These are phyloP conservation scores for Fusarium armeniacum DNA, from an alignment of 2,329 filamentous ascomycete species.

Conservation along the genomic window DNA sequence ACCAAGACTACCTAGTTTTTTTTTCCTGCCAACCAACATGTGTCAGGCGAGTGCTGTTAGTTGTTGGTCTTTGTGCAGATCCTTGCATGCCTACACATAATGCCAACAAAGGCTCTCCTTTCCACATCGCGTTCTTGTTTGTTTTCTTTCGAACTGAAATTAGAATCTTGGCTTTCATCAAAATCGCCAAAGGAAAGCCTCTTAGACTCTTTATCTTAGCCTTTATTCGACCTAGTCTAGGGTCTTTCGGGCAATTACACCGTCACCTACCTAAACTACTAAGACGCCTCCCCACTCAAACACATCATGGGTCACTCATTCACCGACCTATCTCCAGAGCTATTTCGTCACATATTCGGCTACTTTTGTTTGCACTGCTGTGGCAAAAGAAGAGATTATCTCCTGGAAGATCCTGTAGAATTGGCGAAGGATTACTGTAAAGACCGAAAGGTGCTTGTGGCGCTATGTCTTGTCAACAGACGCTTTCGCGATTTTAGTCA, in stretches of 20 bases:
- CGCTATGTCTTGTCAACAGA: constrained; percentile 32
- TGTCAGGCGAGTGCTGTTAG: neutral
- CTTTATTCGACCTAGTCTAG: constrained; percentile 2
- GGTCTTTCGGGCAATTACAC: constrained; percentile 6
- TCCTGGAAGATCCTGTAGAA: neutral
- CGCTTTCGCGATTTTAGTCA: constrained; percentile 17
- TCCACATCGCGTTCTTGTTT: neutral
- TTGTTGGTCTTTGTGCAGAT: neutral
- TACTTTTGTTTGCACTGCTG: constrained; percentile 37
- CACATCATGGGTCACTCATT: constrained; percentile 3
- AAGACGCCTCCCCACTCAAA: neutral
- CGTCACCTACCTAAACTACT: neutral
- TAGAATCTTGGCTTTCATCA: constrained; percentile 6
- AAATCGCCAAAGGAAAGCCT: neutral
- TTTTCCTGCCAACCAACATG: neutral
- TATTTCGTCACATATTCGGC: constrained; percentile 29
- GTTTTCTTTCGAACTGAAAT: constrained; percentile 2
- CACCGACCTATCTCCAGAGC: constrained; percentile 15
- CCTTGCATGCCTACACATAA: neutral
- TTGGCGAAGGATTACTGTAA: constrained; percentile 4
- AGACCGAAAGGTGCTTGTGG: constrained; percentile 10
- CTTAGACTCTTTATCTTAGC: neutral
- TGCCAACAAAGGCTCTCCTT: neutral
- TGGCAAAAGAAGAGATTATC: constrained; percentile 13
- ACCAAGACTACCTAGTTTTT: neutral